Conservation (phyloP, 2,329 filamentous ascomycete genomes). For the Elsinoe australis region DNA sequence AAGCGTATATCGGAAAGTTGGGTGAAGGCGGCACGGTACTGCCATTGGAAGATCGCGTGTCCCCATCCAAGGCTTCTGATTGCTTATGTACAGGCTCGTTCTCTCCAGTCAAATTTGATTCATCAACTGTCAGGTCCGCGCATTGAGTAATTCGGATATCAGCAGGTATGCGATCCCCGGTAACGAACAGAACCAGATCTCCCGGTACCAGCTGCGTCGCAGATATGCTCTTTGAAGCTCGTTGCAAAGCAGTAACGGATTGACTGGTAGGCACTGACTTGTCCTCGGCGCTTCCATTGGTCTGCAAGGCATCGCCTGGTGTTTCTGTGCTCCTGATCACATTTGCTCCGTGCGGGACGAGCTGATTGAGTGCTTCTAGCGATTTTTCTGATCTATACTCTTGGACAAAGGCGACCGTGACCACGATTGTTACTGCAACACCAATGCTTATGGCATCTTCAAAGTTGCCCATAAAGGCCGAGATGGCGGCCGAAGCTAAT, state of each 20-base stretch:
- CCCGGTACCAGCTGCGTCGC: conserved; percentile 83
- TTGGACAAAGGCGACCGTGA: conserved; percentile 91
- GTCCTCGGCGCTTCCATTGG: background rate
- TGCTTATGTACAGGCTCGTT: conserved; percentile 85
- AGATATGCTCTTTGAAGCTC: conserved; percentile 73
- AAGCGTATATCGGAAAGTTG: conserved; percentile 50
- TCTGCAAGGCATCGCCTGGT: conserved; percentile 18
- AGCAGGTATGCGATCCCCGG: conserved; percentile 90
- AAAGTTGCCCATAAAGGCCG: conserved; percentile 82
- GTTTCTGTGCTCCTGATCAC: conserved; percentile 57
- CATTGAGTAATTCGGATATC: conserved; percentile 91
- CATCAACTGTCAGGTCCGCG: conserved; percentile 85
- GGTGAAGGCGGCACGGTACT: conserved; percentile 27
- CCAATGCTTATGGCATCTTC: conserved; percentile 96
- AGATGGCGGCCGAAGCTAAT: conserved; percentile 78
- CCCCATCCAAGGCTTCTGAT: conserved; percentile 49
- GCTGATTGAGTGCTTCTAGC: conserved; percentile 82
- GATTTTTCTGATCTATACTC: conserved; percentile 98
- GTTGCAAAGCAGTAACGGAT: conserved; percentile 55
- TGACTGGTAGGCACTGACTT: background rate
- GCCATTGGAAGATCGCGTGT: conserved; percentile 15
- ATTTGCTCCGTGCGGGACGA: conserved; percentile 93
- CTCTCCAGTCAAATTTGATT: conserved; percentile 93
- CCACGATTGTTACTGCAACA: conserved; percentile 91
- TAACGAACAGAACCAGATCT: conserved; percentile 87